phyloP scores from a whole-genome alignment of 257 asterid species.

The Nicotiana noctiflora region DNA sequence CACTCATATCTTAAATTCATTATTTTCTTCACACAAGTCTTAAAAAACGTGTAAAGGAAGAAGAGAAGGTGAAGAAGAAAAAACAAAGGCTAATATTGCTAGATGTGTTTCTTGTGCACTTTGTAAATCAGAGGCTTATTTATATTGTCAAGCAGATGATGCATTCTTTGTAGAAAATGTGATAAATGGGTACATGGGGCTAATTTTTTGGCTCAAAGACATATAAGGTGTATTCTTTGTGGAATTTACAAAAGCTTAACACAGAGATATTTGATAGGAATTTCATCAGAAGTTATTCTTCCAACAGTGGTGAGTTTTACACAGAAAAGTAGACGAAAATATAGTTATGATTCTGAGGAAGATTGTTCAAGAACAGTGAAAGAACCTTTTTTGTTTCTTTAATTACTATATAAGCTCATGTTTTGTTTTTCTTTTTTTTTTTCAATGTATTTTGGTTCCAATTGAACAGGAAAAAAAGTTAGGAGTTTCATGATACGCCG shows the following conservation, averaged over 20 bases:
- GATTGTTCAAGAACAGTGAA: slow-evolving; percentile 5
- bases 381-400: slow-evolving; percentile 29
- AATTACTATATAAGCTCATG: background rate
- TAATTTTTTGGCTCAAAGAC: slow-evolving; percentile 39
- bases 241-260: slow-evolving; percentile 24
- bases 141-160: slow-evolving; percentile 42
- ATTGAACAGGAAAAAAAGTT: background rate
- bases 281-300: slow-evolving; percentile 17
- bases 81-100: background rate
- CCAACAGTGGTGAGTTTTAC: slow-evolving; percentile 12
- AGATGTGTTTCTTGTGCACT: slow-evolving; percentile 25
- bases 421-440: no score
- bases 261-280: slow-evolving; percentile 27
- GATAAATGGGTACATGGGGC: slow-evolving; percentile 39
- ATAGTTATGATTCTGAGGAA: background rate
- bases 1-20: background rate
- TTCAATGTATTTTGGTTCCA: background rate
- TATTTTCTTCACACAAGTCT: background rate
- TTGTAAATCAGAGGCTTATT: slow-evolving; percentile 27
- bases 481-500: background rate
- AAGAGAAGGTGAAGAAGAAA: slow-evolving; percentile 19
- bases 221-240: slow-evolving; percentile 38
- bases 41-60: slow-evolving; percentile 32
- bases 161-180: slow-evolving; percentile 48
- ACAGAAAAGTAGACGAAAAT: background rate